Evolutionary conservation across 1,284 basidiomycete genomes (phyloP).

Genomic region (Hypsizygus ulmarius): DNA sequence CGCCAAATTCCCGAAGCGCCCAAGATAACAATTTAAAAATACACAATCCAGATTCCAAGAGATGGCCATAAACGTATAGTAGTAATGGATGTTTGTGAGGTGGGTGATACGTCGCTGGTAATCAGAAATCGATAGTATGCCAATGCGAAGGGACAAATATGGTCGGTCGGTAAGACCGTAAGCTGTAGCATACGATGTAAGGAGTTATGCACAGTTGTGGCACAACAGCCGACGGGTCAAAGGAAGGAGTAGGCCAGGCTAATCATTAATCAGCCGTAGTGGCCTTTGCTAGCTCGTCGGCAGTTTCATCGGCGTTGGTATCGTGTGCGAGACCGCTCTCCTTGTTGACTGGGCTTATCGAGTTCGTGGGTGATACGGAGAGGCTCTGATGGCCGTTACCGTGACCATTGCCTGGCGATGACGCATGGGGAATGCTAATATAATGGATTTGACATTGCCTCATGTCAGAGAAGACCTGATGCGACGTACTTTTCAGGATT

Average conservation of each 20-base stretch:
- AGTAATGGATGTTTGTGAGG: slow-evolving; percentile 23
- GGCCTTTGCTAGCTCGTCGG: slow-evolving; percentile 17
- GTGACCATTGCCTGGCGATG: slow-evolving; percentile 54
- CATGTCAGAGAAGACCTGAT: neutral
- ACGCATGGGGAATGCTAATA: slow-evolving; percentile 72
- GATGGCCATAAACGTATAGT: slow-evolving; percentile 30
- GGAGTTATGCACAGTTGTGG: slow-evolving; percentile 10
- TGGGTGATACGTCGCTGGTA: slow-evolving; percentile 23
- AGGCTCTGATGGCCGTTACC: slow-evolving; percentile 47
- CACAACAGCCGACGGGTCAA: slow-evolving; percentile 3
- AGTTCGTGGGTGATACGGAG: slow-evolving; percentile 70
- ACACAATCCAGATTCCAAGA: slow-evolving; percentile 35
- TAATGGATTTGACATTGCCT: slow-evolving; percentile 13
- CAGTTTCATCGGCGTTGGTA: slow-evolving; percentile 28
- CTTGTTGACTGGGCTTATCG: slow-evolving; percentile 57
- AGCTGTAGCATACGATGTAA: slow-evolving; percentile 19
- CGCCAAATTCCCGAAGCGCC: slow-evolving; percentile 17
- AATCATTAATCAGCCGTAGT: slow-evolving; percentile 12
- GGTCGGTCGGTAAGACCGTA: slow-evolving; percentile 14
- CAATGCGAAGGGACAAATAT: slow-evolving; percentile 17
- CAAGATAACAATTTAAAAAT: slow-evolving; percentile 28
- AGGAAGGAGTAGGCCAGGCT: neutral
- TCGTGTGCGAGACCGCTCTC: slow-evolving; percentile 58
- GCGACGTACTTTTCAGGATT: slow-evolving; percentile 85
- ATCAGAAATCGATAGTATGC: slow-evolving; percentile 24